Base-by-base conservation (phyloP, 2,329 filamentous ascomycete genomes). In the Didymella sp. region DNA sequence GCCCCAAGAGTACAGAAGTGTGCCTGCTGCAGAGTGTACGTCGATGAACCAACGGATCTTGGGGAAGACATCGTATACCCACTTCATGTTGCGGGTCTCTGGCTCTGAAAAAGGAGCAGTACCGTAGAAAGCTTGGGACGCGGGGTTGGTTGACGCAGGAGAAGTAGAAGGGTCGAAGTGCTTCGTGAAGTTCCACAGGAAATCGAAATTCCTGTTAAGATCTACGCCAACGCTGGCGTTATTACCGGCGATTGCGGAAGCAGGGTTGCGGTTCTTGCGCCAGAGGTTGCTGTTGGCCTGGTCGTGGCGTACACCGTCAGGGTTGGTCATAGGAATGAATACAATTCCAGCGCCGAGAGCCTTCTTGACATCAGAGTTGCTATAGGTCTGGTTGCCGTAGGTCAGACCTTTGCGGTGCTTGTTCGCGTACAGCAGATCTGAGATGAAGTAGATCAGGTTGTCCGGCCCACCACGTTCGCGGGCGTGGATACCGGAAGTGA, bases 391-490 rank as follows among this genome's bases (percentile, higher is more conserved):
- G 56, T 76, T 77, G 33, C 83, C 84, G 62, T 84, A 87, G 1
- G 72, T 76, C 12, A 87, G 67, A 7, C 84, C 84, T 9, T 73
- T 77, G 19, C 78, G 76, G 43, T 78, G 73, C 66, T 80, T 76
- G 59, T 82, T 78, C 12, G 85, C 85, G 48, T 79, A 79, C 2
- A 87, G 77, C 7, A 87, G 76, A 66, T 87, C 85, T 0, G 81
- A 75, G 35, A 86, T 74, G 70, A 85, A 86, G 74, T 85, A 85
- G 40, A 87, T 73, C 9, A 87, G 74, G 56, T 82, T 79, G 66
- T 87, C 85, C 0, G 84, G 79, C 0, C 80, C 82, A n/a, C 84
- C 84, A 17, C 85, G 80, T 72, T 87, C 85, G 19, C 85, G 81
- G 4, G 84, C 82, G 60, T 87, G 85, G 27, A 86, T 81, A 13